Base-by-base conservation (phyloP, 768 basidiomycete species). In the Albatrellus ellisii region DNA sequence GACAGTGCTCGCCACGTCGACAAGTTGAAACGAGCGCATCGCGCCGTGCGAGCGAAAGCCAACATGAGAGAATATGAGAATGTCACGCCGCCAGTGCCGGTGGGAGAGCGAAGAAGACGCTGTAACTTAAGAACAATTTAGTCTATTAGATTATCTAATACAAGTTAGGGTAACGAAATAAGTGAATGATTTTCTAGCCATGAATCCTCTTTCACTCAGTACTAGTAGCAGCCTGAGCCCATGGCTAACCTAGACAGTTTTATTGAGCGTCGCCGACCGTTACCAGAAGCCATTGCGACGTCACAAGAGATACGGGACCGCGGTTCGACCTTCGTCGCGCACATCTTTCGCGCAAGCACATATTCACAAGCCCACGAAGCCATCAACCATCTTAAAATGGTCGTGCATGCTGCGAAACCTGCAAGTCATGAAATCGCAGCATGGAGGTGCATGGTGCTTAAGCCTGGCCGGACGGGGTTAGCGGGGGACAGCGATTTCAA, bases 281-380 rank as follows among this genome's bases (percentile, higher is more conserved):
- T 61, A 15, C 70, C 71, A 12, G 58, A 63, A 27, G 59, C 72
- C 2, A 44, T 76, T 5, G 62, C 68, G 24, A 72, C 69, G 21
- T 89, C 85, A 2, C 74, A 79, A 49, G 83, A 86, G 52, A 72
- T 88, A 41, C 68, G 77, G 24, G 86, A 87, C 60, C 71, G 81
- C 15, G 75, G 72, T 9, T 87, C 82, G 1, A 68, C 68, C 3
- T 90, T 89, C 53, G 61, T 83, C 17, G 85, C 73, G 2, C 67
- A 69, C 36, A 62, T 85, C 21, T 80, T 73, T 55, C 59, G 61
- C 14, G 75, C 75, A n/a, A 59, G 64, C 1, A 67, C 72, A 26
- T 62, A 66, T 3, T 62, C 64, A 4, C 71, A 73, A 41, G 83
- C 75, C 2, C 64, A 60, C 38, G 57, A 61, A 20, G 65, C 65